Conservation (phyloP, 768 basidiomycete species). For the Mycena polygramma region DNA sequence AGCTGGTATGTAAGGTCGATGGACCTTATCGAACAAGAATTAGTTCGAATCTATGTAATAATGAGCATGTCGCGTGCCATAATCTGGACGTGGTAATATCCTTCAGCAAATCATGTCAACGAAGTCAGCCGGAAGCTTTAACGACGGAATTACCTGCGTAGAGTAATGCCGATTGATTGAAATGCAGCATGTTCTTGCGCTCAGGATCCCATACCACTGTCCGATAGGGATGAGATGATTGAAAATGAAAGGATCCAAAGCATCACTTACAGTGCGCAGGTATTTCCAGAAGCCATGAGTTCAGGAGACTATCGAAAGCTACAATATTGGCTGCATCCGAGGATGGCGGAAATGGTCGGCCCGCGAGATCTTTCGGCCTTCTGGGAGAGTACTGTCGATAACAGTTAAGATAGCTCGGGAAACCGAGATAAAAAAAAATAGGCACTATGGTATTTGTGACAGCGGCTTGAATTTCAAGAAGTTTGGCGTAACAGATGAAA, state of each 20-base stretch:
- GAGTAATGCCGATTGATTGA: slow-evolving; percentile 73
- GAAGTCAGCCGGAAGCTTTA: background rate
- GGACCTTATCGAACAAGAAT: slow-evolving; percentile 52
- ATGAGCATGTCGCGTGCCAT: slow-evolving; percentile 41
- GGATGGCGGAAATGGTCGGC: slow-evolving; percentile 56
- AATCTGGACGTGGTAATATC: slow-evolving; percentile 70
- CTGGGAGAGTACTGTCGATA: slow-evolving; percentile 79
- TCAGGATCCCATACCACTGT: slow-evolving; percentile 61
- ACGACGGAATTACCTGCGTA: slow-evolving; percentile 45
- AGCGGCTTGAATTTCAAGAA: slow-evolving; percentile 73
- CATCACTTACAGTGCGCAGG: slow-evolving; percentile 64
- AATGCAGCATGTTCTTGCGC: slow-evolving; percentile 52
- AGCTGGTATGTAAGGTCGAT: slow-evolving; percentile 85
- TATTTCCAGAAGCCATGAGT: slow-evolving; percentile 80
- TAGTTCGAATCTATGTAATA: too few species aligned
- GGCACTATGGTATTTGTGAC: slow-evolving; percentile 71
- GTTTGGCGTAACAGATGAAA: slow-evolving; percentile 67
- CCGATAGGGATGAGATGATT: slow-evolving; percentile 57
- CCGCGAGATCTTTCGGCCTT: slow-evolving; percentile 66
- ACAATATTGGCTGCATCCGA: slow-evolving; percentile 78
- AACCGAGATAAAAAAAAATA: slow-evolving; percentile 7
- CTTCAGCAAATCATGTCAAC: slow-evolving; percentile 1
- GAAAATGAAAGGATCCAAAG: slow-evolving; percentile 56
- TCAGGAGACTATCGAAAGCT: slow-evolving; percentile 82
- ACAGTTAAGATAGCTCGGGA: background rate